A percentile compares a stretch with the other conserved stretches of the same genome.
These are phyloP conservation scores for Anisodus tanguticus DNA, from an alignment of 257 asterid genomes.

Conservation along the genomic window DNA sequence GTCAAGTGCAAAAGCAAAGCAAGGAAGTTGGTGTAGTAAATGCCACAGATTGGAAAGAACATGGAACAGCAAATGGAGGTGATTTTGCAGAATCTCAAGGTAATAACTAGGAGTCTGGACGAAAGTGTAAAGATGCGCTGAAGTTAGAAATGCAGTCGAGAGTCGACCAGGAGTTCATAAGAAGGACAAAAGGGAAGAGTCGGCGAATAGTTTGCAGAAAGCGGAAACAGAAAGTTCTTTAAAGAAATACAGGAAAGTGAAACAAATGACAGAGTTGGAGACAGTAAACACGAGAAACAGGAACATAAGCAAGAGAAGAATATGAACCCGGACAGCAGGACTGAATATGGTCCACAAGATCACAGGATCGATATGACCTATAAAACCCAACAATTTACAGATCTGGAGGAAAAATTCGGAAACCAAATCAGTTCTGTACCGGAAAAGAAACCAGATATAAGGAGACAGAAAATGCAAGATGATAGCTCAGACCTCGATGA, in stretches of 20 bases:
- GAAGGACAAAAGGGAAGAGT: constrained; percentile 49
- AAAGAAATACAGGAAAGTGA: constrained; percentile 13
- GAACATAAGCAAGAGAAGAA: background rate
- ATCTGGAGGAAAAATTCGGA: background rate
- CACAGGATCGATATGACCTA: background rate
- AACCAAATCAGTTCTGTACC: background rate
- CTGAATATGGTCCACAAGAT: constrained; percentile 30
- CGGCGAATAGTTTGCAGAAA: constrained; percentile 34
- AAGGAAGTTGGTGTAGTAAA: background rate
- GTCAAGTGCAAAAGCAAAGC: constrained; percentile 17
- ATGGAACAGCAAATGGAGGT: background rate
- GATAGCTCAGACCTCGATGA: background rate
- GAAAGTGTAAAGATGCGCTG: constrained; percentile 27
- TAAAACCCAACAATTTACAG: background rate
- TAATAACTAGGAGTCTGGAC: background rate
- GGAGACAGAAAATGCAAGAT: background rate
- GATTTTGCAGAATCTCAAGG: background rate
- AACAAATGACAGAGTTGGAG: background rate
- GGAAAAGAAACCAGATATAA: background rate
- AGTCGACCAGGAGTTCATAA: background rate
- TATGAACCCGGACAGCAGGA: background rate
- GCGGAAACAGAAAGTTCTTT: background rate
- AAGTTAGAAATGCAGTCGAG: constrained; percentile 39
- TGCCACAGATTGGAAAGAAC: background rate
- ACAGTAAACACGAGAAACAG: background rate